phyloP scores from a whole-genome alignment of 2,329 filamentous ascomycete species.

The Scytalidium sp. region DNA sequence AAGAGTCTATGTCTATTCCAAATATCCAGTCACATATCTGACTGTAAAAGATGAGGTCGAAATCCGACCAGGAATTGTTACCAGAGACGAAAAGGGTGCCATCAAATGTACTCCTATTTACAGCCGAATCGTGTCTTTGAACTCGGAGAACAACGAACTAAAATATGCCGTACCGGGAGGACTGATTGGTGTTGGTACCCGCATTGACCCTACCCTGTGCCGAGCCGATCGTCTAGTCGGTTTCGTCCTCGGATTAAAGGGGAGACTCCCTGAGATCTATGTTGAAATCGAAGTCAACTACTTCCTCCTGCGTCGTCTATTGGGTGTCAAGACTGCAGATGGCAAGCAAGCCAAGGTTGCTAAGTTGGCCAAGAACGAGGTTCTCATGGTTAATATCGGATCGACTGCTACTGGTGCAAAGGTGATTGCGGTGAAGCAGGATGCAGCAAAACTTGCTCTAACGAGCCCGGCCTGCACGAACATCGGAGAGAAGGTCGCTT shows the following conservation, averaged over 20 bases:
- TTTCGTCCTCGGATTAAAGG: slow-evolving; percentile 94
- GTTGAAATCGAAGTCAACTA: slow-evolving; percentile 99
- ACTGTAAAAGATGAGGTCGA: slow-evolving; percentile 76
- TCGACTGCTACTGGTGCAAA: slow-evolving; percentile 97
- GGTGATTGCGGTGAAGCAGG: slow-evolving; percentile 94
- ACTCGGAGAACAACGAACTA: slow-evolving; percentile 96
- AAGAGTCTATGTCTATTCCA: not conserved
- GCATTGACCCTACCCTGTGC: slow-evolving; percentile 96
- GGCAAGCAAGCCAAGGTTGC: slow-evolving; percentile 99
- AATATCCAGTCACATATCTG: not conserved
- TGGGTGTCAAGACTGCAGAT: slow-evolving; percentile 96
- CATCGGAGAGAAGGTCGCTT: slow-evolving; percentile 95
- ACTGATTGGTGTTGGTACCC: slow-evolving; percentile 95
- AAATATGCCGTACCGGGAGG: slow-evolving; percentile 98
- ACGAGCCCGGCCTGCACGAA: slow-evolving; percentile 96
- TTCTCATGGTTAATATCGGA: slow-evolving; percentile 99
- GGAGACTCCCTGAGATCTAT: slow-evolving; percentile 93
- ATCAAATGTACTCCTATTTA: slow-evolving; percentile 97
- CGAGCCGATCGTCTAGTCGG: slow-evolving; percentile 98
- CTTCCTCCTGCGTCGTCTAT: slow-evolving; percentile 88
- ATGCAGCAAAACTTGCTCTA: slow-evolving; percentile 91
- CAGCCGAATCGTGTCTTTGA: slow-evolving; percentile 89
- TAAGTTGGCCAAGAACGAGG: slow-evolving; percentile 97
- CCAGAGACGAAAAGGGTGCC: slow-evolving; percentile 87
- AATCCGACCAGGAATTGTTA: slow-evolving; percentile 97